Base-by-base conservation (phyloP, 495 filamentous ascomycete species). In the Penicillium cinerascens region DNA sequence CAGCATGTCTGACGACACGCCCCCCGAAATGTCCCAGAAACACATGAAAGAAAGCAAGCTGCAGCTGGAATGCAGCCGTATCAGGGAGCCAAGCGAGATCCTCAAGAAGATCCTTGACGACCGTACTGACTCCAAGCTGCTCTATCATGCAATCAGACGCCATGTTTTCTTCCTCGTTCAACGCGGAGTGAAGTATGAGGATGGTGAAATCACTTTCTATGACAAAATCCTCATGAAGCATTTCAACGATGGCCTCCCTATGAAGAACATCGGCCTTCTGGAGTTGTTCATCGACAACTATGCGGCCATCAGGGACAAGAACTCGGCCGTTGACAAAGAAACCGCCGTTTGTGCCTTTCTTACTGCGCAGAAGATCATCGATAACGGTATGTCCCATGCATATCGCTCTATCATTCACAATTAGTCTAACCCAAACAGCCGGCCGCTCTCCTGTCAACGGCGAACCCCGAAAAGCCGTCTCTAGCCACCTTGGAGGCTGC, bases 241-340 rank as follows among this genome's bases (percentile, higher is more conserved):
- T 6, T 69, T 60, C 29, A 43, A 62, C 2, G 52, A 70, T 23
- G 67, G 64, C 26, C 47, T 63, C 11, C 42, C 62, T n/a, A 44
- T 56, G n/a, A 23, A 49, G 4, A 55, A 66, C 26, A 27, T 53
- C 8, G 67, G 66, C 4, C 70, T 66, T 3, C 47, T 76, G 7
- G 67, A 73, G 42, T 48, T 78, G 20, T 79, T 69, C 46, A 23
- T 75, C 15, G 58, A 67, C 25, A 68, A 78, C 54, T 72, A 64
- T 41, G 48, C 78, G 4, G 71, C 71, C 27, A 56, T 71, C n/a
- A 50, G 48, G 25, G 18, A 37, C 26, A 45, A 29, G 5, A 1
- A 6, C 1, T 33, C 44, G 1, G 17, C 22, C 13, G 15, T 44
- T 6, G 33, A 53, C 8, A 26, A 38, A n/a, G 33, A 59, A 15